Base-by-base conservation (phyloP, 129 eudicot species). In the Tanacetum coccineum region DNA sequence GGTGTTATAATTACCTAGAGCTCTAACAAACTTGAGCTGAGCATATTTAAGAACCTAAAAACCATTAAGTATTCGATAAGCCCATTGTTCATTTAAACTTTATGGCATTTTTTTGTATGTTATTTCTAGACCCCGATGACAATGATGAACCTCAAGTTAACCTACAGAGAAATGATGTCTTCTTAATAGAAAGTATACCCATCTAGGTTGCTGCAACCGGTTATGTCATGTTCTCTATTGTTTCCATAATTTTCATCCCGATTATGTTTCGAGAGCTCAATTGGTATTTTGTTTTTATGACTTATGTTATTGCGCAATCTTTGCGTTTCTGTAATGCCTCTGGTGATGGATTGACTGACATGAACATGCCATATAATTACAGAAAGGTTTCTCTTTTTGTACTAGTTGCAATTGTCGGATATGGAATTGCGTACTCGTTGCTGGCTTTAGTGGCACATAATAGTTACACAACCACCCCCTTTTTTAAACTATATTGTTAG, bases 301-400 rank as follows among this genome's bases (percentile, higher is more conserved):
- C 95, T 6, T 91, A 91, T 55, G 15, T 83, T 8, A 57, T 87
- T 1, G 97, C 97, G 2, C 97, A 95, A 3, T 79, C 93, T 6
- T 57, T 91, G 17, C 80, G 95, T 70, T 91, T 91, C 82, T 87
- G 95, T 81, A 91, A 91, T 17, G 97, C 97, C 0, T 91, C 85
- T 57, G 96, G 97, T 1, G 90, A 93, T 9, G 97, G 97, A 12
- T 71, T 91, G 61, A 91, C 97, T 2, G 97, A 91, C 80, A 85
- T 87, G 93, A 91, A 91, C 86, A 91, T 91, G 97, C 89, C 93
- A 1, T 91, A 87, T 58, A 91, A 91, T 20, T 91, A 91, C 14
- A 96, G 97, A 6, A 91, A 91, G 51, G 95, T 87, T 6, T 90
- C 96, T 1, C 95, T 91, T 42, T 91, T 91, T 52, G 85, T 87